phyloP scores from a whole-genome alignment of 169 alveolate genomes.

The Plasmodium chabaudi region DNA sequence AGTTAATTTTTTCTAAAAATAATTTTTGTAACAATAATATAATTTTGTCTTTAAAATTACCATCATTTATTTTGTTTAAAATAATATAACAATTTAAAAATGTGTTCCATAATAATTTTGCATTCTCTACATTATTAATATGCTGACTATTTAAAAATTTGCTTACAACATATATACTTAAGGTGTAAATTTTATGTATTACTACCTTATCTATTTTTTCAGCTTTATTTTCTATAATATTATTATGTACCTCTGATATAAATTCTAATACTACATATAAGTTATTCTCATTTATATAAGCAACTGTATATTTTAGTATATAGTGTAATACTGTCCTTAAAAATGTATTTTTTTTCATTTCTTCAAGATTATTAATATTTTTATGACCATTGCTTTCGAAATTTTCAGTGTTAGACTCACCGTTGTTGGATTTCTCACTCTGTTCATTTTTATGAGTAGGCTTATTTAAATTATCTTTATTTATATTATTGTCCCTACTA shows the following conservation, averaged over 20 bases:
- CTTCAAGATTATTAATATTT: background rate
- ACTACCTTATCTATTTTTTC: background rate
- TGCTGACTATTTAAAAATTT: constrained; percentile 24
- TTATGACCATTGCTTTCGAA: too few species aligned
- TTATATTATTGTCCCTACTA: background rate
- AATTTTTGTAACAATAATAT: constrained; percentile 10
- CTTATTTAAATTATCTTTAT: background rate
- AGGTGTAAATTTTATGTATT: constrained; percentile 25
- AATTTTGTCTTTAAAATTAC: constrained; percentile 21
- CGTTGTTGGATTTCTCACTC: background rate
- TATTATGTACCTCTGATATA: constrained; percentile 11
- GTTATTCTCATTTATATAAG: constrained; percentile 21
- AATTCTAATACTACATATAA: constrained; percentile 32
- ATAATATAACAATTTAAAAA: constrained; percentile 38
- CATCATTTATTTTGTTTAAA: constrained; percentile 26
- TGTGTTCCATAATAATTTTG: constrained; percentile 26
- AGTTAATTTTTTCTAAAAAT: constrained; percentile 41
- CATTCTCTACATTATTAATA: background rate
- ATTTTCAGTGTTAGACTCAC: background rate
- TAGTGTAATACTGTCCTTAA: constrained; percentile 15
- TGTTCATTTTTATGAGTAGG: constrained; percentile 1
- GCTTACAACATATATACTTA: constrained; percentile 33
- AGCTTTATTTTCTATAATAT: background rate
- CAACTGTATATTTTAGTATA: constrained; percentile 24
- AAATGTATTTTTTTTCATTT: constrained; percentile 4